Percentiles rank a stretch among this genome's conserved stretches.
Evolutionary conservation across 75 land plant species (phyloP).

Genomic region (Cunninghamia lanceolata): DNA sequence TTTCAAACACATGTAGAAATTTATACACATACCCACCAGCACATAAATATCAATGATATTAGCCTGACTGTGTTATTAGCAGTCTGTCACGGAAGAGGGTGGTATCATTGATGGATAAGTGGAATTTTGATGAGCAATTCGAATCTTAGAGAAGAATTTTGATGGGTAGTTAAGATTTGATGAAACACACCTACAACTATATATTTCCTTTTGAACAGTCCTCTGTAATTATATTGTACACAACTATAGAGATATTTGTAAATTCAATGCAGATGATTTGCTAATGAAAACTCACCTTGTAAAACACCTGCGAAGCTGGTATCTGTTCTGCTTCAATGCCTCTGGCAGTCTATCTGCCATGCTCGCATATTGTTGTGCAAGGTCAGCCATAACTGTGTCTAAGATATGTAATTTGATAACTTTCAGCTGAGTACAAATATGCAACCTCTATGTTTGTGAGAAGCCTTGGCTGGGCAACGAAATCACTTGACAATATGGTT

Average conservation of each 20-base stretch:
- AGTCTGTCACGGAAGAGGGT: not conserved
- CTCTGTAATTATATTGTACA: not conserved
- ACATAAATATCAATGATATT: not conserved
- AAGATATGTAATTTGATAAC: not conserved
- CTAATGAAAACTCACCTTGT: constrained; percentile 23
- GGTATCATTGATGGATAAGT: not conserved
- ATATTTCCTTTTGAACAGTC: not conserved
- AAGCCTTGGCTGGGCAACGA: not conserved
- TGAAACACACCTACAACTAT: not conserved
- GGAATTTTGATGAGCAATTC: not conserved
- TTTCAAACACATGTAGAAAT: no score
- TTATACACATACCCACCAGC: not conserved
- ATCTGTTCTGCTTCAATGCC: constrained; percentile 38
- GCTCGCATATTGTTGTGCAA: constrained; percentile 23
- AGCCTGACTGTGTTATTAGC: not conserved
- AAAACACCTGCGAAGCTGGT: constrained; percentile 53
- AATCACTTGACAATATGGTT: not conserved
- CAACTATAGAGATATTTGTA: not conserved
- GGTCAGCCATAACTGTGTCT: not conserved
- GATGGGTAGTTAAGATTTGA: not conserved
- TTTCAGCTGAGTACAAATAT: not conserved
- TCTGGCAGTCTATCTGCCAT: constrained; percentile 57
- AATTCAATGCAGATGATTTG: not conserved
- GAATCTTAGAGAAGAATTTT: not conserved
- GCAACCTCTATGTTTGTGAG: not conserved